A percentile compares a stretch with the other conserved stretches of the same genome.
Conservation (phyloP, 2,329 filamentous ascomycete species). For the Claviceps citrina region DNA sequence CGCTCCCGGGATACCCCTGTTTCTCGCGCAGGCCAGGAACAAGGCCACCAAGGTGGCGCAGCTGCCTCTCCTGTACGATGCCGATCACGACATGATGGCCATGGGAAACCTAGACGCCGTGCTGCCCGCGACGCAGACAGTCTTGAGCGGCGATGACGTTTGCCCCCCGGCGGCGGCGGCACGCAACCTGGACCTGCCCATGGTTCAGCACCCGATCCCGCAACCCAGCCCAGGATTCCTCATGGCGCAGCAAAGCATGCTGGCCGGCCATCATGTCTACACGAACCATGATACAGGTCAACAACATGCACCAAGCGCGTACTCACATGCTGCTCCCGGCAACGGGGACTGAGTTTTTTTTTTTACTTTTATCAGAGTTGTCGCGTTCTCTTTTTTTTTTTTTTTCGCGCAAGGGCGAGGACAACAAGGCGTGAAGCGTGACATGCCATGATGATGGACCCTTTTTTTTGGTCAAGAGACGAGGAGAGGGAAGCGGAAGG, state of each 20-base stretch:
- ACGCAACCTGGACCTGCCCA: background rate
- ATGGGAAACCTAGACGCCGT: conserved; percentile 11
- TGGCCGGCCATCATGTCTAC: conserved; percentile 10
- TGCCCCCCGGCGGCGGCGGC: conserved; percentile 5
- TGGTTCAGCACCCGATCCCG: conserved; percentile 11
- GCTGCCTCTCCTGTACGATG: conserved; percentile 10
- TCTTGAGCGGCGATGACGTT: conserved; percentile 4
- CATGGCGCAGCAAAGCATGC: conserved; percentile 11
- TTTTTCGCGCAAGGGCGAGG: no score
- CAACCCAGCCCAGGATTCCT: conserved; percentile 9
- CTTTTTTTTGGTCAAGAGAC: no score
- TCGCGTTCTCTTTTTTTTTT: no score
- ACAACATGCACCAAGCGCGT: conserved; percentile 6
- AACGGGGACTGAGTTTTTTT: no score
- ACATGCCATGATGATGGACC: no score
- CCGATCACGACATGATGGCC: conserved; percentile 9
- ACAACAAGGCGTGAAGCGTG: no score
- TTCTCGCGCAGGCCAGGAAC: conserved; percentile 14
- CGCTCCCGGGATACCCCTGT: conserved; percentile 14
- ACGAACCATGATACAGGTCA: conserved; percentile 8
- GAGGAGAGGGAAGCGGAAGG: no score
- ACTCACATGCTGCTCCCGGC: conserved; percentile 10
- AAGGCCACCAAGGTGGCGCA: conserved; percentile 9
- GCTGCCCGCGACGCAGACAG: conserved; percentile 7
- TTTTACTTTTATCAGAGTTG: no score